Evolutionary conservation across 805 yeast species (phyloP).

Genomic region (Wickerhamiella hasegawae): DNA sequence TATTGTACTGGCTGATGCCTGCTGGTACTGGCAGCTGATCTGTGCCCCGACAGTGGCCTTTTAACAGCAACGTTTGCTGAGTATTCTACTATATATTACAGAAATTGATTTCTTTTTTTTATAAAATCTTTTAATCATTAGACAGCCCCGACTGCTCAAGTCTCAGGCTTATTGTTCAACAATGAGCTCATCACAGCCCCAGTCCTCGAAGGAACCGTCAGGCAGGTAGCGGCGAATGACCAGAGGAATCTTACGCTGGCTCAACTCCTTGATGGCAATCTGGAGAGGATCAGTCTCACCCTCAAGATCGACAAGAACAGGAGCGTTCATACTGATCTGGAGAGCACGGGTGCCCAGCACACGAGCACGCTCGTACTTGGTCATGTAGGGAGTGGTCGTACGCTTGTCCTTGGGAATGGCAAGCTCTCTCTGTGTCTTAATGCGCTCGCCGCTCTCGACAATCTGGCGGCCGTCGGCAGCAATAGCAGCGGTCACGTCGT

Average conservation of each 20-base stretch:
- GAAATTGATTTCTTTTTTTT: no score
- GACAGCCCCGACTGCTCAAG: no score
- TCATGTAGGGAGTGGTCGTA: slow-evolving; percentile 96
- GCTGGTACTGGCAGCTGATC: no score
- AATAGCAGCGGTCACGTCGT: slow-evolving; percentile 29
- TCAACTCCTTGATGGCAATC: slow-evolving; percentile 91
- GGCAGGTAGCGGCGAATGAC: slow-evolving; percentile 93
- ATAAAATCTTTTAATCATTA: no score
- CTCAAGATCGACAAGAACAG: slow-evolving; percentile 92
- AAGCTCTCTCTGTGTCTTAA: slow-evolving; percentile 59
- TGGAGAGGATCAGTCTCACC: slow-evolving; percentile 98
- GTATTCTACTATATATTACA: no score
- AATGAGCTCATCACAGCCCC: slow-evolving; percentile 97
- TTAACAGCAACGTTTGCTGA: no score
- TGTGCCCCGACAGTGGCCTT: no score
- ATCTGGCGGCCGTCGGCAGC: slow-evolving; percentile 61
- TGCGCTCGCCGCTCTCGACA: slow-evolving; percentile 47
- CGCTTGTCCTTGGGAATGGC: slow-evolving; percentile 83
- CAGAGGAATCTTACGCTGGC: slow-evolving; percentile 88
- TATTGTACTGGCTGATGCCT: no score
- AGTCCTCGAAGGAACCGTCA: slow-evolving; percentile 92
- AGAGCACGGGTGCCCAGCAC: slow-evolving; percentile 94
- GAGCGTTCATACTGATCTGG: slow-evolving; percentile 96
- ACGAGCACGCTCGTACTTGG: slow-evolving; percentile 96
- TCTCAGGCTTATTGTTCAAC: slow-evolving; percentile 62